A percentile compares a stretch with the other conserved stretches of the same genome.
phyloP scores from a whole-genome alignment of 257 asterid genomes.

The Solanum arcanum region DNA sequence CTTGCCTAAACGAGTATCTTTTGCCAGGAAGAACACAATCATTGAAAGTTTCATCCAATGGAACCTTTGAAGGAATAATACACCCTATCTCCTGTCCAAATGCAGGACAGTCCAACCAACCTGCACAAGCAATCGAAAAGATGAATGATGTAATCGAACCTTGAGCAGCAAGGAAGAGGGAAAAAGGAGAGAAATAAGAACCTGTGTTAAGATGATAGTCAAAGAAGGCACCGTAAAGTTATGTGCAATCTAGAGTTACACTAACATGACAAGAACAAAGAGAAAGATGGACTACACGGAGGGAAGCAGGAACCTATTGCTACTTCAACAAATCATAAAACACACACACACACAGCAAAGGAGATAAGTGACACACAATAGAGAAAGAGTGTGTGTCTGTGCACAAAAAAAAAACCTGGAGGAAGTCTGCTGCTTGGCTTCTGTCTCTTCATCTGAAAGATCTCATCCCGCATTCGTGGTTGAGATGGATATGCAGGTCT shows the following conservation, averaged over 20 bases:
- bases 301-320: background rate
- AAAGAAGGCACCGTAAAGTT: background rate
- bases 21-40: conserved; percentile 64
- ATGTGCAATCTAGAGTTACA: background rate
- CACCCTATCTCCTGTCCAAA: conserved; percentile 61
- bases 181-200: background rate
- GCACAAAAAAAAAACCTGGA: conserved; percentile 44
- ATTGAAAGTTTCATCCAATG: conserved; percentile 76
- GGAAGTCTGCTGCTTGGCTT: conserved; percentile 62
- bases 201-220: background rate
- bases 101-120: conserved; percentile 95
- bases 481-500: conserved; percentile 47
- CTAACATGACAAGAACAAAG: background rate
- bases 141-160: background rate
- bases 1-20: conserved; percentile 90
- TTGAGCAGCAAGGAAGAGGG: background rate
- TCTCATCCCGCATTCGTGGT: conserved; percentile 38
- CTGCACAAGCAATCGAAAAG: conserved; percentile 25
- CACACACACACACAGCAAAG: background rate
- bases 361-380: background rate
- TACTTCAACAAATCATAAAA: background rate
- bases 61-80: conserved; percentile 94
- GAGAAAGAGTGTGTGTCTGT: background rate
- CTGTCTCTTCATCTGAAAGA: conserved; percentile 49
- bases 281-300: background rate